Conservation (phyloP, 495 filamentous ascomycete genomes). For the Podospora appendiculata region DNA sequence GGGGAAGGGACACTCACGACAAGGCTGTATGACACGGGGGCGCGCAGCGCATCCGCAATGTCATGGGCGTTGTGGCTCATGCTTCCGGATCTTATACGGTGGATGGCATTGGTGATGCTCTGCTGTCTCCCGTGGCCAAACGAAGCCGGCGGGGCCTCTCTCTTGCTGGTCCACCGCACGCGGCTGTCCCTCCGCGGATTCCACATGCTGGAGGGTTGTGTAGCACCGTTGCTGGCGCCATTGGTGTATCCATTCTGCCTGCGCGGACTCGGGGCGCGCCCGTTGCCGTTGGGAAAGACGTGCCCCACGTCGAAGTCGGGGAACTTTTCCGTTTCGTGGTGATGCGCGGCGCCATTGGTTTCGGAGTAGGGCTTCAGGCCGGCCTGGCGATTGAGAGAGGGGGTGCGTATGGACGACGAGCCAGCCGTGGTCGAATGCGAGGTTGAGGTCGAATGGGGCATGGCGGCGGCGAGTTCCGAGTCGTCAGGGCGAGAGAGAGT, state of each 20-base stretch:
- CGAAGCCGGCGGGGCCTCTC: conserved; percentile 20
- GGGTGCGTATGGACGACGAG: conserved; percentile 20
- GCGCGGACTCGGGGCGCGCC: conserved; percentile 24
- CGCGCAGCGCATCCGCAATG: conserved; percentile 81
- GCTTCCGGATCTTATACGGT: conserved; percentile 70
- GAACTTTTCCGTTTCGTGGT: conserved; percentile 43
- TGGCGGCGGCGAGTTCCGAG: conserved; percentile 3
- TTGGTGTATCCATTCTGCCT: conserved; percentile 24
- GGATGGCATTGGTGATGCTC: conserved; percentile 79
- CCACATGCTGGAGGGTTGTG: conserved; percentile 25
- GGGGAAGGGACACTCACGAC: conserved; percentile 27
- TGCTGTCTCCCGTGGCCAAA: conserved; percentile 60
- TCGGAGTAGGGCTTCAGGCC: conserved; percentile 25
- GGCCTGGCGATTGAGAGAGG: conserved; percentile 18
- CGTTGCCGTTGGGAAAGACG: conserved; percentile 20
- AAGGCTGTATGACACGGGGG: conserved; percentile 74
- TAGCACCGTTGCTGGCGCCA: conserved; percentile 24
- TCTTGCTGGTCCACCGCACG: conserved; percentile 37
- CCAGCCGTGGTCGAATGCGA: conserved; percentile 17
- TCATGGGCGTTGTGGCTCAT: conserved; percentile 90
- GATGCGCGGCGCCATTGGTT: conserved; percentile 19
- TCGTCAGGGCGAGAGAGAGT: background rate
- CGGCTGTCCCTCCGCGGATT: conserved; percentile 42
- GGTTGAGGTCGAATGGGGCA: conserved; percentile 27
- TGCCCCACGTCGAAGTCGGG: conserved; percentile 41